These are phyloP conservation scores for Anthracocystis panici-leucophaei DNA, from an alignment of 1,284 basidiomycete species.

Conservation along the genomic window DNA sequence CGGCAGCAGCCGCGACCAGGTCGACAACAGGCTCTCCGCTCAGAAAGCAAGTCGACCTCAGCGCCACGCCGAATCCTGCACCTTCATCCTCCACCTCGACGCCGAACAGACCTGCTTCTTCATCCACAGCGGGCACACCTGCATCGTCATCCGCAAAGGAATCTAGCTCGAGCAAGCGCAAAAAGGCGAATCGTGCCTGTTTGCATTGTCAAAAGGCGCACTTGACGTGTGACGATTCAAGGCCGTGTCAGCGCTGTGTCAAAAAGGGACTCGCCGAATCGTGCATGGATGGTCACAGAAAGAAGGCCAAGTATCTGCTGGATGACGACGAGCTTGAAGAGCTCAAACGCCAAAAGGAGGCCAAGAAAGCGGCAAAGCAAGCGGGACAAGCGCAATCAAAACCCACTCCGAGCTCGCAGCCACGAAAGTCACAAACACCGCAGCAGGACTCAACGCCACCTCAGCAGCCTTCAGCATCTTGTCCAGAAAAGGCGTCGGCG, in stretches of 20 bases:
- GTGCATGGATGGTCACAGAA: slow-evolving; percentile 93
- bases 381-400: slow-evolving; percentile 28
- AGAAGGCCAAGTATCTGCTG: slow-evolving; percentile 91
- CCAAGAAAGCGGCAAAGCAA: slow-evolving; percentile 48
- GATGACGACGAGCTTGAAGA: slow-evolving; percentile 67
- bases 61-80: slow-evolving; percentile 7
- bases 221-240: slow-evolving; percentile 94
- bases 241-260: slow-evolving; percentile 92
- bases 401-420: slow-evolving; percentile 4
- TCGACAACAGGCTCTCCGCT: slow-evolving; percentile 39
- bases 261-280: slow-evolving; percentile 90
- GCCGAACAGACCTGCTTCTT: slow-evolving; percentile 17
- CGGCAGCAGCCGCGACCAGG: not conserved
- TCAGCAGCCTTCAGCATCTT: slow-evolving; percentile 15
- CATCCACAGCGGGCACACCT: slow-evolving; percentile 13
- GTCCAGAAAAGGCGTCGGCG: slow-evolving; percentile 33
- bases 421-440: slow-evolving; percentile 8
- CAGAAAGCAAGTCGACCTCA: slow-evolving; percentile 35
- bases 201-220: slow-evolving; percentile 93
- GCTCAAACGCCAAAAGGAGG: slow-evolving; percentile 55
- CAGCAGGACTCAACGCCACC: slow-evolving; percentile 24
- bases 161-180: slow-evolving; percentile 67
- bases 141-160: slow-evolving; percentile 22
- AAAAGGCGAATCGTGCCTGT: slow-evolving; percentile 92
- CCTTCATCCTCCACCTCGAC: slow-evolving; percentile 10